A percentile compares a stretch with the other conserved stretches of the same genome.
Evolutionary conservation across 2,329 filamentous ascomycete species (phyloP).

Genomic region (Epichloe typhina): DNA sequence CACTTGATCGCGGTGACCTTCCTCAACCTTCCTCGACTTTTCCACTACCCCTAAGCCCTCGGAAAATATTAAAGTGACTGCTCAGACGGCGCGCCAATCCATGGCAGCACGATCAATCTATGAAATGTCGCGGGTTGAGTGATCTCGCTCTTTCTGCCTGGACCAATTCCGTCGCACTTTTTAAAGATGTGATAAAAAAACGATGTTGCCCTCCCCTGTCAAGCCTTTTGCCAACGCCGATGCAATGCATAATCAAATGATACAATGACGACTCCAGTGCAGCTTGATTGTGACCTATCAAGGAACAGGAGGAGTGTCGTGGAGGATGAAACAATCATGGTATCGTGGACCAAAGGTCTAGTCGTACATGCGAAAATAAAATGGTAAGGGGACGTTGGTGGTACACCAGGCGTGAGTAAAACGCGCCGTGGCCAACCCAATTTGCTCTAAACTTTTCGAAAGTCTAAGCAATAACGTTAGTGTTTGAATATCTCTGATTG

Average conservation of each 20-base stretch:
- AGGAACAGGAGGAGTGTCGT: conserved; percentile 2
- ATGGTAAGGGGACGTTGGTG: conserved; percentile 10
- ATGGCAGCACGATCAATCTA: conserved; percentile 24
- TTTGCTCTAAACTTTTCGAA: conserved; percentile 39
- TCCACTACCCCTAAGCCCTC: conserved; percentile 13
- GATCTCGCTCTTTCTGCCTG: conserved; percentile 24
- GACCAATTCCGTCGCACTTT: conserved; percentile 16
- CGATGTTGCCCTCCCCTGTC: conserved; percentile 15
- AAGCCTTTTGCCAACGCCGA: conserved; percentile 36
- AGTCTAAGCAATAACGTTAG: conserved; percentile 26
- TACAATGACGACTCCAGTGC: conserved; percentile 20
- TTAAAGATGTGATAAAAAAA: conserved; percentile 11
- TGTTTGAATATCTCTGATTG: too few species aligned
- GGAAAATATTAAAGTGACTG: conserved; percentile 18
- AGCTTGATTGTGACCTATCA: conserved; percentile 14
- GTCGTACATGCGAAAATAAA: conserved; percentile 23
- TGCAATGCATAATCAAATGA: conserved; percentile 39
- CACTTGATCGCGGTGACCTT: background rate
- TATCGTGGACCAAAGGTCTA: conserved; percentile 33
- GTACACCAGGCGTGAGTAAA: conserved; percentile 5
- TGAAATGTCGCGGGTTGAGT: conserved; percentile 25
- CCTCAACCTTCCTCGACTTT: background rate
- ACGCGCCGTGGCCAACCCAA: conserved; percentile 4
- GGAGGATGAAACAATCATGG: conserved; percentile 27
- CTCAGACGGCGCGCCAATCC: conserved; percentile 2